Evolutionary conservation across 2,329 filamentous ascomycete species (phyloP), one percentile per base, ranked within the genome.

Genomic region (Penicillium sp.): DNA sequence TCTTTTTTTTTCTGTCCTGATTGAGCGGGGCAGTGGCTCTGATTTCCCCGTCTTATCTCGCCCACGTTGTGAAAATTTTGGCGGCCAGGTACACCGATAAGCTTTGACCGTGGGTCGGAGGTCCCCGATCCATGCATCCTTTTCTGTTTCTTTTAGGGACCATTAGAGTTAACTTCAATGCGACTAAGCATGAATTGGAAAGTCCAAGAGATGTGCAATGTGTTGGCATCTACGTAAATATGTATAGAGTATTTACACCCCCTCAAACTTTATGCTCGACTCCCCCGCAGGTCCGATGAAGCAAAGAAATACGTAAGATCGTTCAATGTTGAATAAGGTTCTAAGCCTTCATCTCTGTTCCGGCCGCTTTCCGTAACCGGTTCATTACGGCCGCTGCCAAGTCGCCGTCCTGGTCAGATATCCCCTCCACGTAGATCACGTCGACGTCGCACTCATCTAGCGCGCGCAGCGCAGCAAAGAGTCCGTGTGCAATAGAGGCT

Each of bases 341-440:
- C 69, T 75, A 74, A 54, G 77, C 75, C 68, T 76, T 74, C 57
- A 80, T 69, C 67, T 82, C 80, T 66, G 80, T 67, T 44, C 76
- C 76, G 34, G 89, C 88, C 50, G 89, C 89, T 75, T 93, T 93
- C 59, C 88, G 82, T 52, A 93, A 78, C 60, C 89, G 80, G 66
- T 93, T 93, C 87, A 93, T 92, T 60, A 93, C 85, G 23, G 89
- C 94, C 23, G 90, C 89, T 18, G 91, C 90, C 62, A 94, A 86
- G 68, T 94, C 89, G 29, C 88, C 85, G 53, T 87, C 84, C 54
- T 68, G 62, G 49, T 89, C 88, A 18, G 77, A 72, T 52, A 96
- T 88, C 2, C 93, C 93, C 70, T 99, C 94, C 10, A 97, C 90
- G 62, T 92, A 89, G 47, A 99, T 96, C 18, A 88, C 79, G 67